Evolutionary conservation across 495 filamentous ascomycete genomes (phyloP), one percentile per base, ranked within the genome.

Genomic region (Platismatia glauca): DNA sequence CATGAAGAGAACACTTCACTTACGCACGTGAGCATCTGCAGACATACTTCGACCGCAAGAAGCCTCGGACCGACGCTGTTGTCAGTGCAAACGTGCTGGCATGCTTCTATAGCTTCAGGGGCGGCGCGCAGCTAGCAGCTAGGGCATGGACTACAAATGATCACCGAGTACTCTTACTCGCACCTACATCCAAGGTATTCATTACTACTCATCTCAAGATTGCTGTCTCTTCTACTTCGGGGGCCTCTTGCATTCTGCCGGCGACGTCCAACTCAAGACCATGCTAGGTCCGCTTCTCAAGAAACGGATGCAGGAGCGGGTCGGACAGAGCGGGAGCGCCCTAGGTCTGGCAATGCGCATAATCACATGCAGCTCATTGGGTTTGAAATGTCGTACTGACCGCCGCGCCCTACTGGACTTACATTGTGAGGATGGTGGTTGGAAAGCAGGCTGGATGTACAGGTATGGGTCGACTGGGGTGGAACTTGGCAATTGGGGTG

Each of bases 91-190:
- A 59, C 18, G 29, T 59, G 9, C 41, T 59, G 27, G 31, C 57
- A 13, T 59, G 57, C 39, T 59, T 59, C 29, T 59, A 59, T 34
- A 31, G 39, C 57, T 59, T 59, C 35, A 29, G 13, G n/a, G 41
- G 41, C 22, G 57, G 41, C 2, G n/a, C 57, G 41, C 22, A 41
- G 41, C 2, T 18, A 48, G 29, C 27, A 27, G 29, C 57, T 59
- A 43, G 27, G 20, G 41, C 57, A 22, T 22, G 48, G 41, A 9
- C 22, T 59, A 44, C 27, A 59, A 44, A 22, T 44, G 24, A 29
- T 59, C 57, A 44, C 27, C 7, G 34, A 34, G 31, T n/a, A 24
- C 38, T 59, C 16, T 8, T 59, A 33, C 16, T 37, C 57, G 57
- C 13, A 15, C 27, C 24, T 48, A 48, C n/a, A 33, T 59, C 29